Percentiles rank a stretch among this genome's conserved stretches.
These are phyloP conservation scores for Penicillium sp. DNA, from an alignment of 2,329 filamentous ascomycete genomes.

Conservation along the genomic window DNA sequence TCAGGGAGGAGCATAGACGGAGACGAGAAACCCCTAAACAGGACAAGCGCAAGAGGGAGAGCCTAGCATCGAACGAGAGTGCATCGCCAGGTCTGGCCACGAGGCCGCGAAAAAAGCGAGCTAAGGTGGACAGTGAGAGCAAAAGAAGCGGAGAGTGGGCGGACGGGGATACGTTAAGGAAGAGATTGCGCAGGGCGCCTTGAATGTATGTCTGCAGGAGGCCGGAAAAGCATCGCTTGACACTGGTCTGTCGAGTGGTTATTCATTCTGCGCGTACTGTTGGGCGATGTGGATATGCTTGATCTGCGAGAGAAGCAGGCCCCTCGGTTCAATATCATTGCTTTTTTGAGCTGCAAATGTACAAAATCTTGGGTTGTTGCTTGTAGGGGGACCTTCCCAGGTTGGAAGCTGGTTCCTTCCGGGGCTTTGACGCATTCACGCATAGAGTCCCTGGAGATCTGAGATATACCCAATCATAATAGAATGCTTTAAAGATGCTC, in stretches of 20 bases:
- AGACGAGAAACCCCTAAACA: conserved; percentile 30
- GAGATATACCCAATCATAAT: too few relatives aligned
- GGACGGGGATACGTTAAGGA: conserved; percentile 3
- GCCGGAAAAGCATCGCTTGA: neutral
- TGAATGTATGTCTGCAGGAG: neutral
- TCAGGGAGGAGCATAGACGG: conserved; percentile 44
- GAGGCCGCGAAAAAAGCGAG: conserved; percentile 26
- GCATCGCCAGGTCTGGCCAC: conserved; percentile 13
- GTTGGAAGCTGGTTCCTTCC: too few relatives aligned
- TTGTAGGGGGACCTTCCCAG: too few relatives aligned
- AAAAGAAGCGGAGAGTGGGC: conserved; percentile 5
- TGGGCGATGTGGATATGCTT: neutral
- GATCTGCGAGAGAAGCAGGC: neutral
- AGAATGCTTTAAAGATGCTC: too few relatives aligned
- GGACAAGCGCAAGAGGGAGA: conserved; percentile 46
- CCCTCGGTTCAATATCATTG: neutral
- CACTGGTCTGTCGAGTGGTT: neutral
- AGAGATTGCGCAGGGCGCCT: conserved; percentile 5
- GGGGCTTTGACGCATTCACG: too few relatives aligned
- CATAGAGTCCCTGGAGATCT: too few relatives aligned
- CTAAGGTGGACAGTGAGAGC: conserved; percentile 5
- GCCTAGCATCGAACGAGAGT: conserved; percentile 33
- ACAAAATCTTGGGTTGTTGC: too few relatives aligned
- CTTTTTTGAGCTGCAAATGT: too few relatives aligned
- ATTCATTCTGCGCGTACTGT: neutral